Percentiles rank a stretch among this genome's conserved stretches.
phyloP scores from a whole-genome alignment of 441 rosid genomes.

The Aquilaria agallochum region DNA sequence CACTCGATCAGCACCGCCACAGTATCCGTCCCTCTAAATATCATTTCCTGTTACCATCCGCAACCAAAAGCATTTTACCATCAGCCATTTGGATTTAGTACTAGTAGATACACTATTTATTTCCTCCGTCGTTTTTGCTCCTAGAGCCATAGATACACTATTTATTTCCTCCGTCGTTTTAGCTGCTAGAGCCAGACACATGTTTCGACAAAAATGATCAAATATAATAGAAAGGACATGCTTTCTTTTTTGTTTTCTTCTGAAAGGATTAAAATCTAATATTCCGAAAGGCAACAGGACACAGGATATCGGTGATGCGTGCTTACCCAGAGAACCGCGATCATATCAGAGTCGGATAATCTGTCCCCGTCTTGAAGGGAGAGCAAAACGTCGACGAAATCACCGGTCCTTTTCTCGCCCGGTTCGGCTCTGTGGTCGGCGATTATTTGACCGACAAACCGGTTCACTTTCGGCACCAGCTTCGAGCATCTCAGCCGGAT shows the following conservation, averaged over 20 bases:
- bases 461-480: constrained; percentile 69
- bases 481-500: constrained; percentile 65
- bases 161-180: no score
- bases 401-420: constrained; percentile 20
- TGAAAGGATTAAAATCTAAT: background rate
- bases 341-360: constrained; percentile 61
- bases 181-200: background rate
- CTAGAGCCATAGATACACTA: background rate
- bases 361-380: constrained; percentile 57
- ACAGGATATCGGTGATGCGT: background rate
- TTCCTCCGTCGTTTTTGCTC: no score
- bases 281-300: background rate
- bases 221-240: background rate
- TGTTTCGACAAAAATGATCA: background rate
- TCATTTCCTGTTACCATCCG: constrained; percentile 42
- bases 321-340: constrained; percentile 89
- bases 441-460: constrained; percentile 51
- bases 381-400: constrained; percentile 68
- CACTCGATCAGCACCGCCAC: constrained; percentile 66
- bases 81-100: constrained; percentile 7
- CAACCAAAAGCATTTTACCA: no score
- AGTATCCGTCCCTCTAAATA: constrained; percentile 69
- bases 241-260: background rate
- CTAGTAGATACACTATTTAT: constrained; percentile 1
- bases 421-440: constrained; percentile 34